phyloP scores from a whole-genome alignment of 768 basidiomycete species.

The Dacryopinax primogenitus region DNA sequence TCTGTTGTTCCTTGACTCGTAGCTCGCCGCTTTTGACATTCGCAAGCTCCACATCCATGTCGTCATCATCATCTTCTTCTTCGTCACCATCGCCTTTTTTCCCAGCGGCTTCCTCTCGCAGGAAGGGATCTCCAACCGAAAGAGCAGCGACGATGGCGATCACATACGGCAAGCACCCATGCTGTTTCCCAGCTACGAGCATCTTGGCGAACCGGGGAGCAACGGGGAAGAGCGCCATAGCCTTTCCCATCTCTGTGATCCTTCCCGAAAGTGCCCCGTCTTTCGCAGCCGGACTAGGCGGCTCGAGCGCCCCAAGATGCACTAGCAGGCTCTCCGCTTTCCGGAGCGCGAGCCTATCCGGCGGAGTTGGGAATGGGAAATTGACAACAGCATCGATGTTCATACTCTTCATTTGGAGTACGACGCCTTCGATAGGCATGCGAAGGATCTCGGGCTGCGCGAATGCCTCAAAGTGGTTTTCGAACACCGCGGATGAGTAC shows the following conservation, averaged over 20 bases:
- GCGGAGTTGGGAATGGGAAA: constrained; percentile 96
- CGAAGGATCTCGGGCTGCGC: constrained; percentile 84
- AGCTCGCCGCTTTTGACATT: constrained; percentile 38
- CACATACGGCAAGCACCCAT: constrained; percentile 83
- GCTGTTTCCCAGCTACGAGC: constrained; percentile 74
- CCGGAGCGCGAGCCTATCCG: constrained; percentile 57
- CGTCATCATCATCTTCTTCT: constrained; percentile 32
- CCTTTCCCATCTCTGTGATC: constrained; percentile 80
- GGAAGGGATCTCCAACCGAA: constrained; percentile 90
- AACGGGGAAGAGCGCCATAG: constrained; percentile 88
- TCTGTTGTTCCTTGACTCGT: constrained; percentile 45
- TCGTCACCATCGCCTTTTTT: constrained; percentile 31
- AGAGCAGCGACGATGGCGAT: constrained; percentile 82
- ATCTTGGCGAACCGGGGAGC: constrained; percentile 92
- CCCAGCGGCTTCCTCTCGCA: constrained; percentile 54
- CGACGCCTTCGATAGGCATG: constrained; percentile 91
- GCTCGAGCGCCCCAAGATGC: constrained; percentile 68
- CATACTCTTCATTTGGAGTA: constrained; percentile 98
- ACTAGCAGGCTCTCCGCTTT: constrained; percentile 72
- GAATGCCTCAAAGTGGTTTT: constrained; percentile 81
- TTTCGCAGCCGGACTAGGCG: constrained; percentile 21
- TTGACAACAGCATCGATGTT: constrained; percentile 92
- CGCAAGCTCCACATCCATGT: constrained; percentile 30
- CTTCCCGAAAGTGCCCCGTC: constrained; percentile 20
- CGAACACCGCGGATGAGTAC: constrained; percentile 89